phyloP scores from a whole-genome alignment of 2,329 filamentous ascomycete genomes.

The Fusarium sp. region DNA sequence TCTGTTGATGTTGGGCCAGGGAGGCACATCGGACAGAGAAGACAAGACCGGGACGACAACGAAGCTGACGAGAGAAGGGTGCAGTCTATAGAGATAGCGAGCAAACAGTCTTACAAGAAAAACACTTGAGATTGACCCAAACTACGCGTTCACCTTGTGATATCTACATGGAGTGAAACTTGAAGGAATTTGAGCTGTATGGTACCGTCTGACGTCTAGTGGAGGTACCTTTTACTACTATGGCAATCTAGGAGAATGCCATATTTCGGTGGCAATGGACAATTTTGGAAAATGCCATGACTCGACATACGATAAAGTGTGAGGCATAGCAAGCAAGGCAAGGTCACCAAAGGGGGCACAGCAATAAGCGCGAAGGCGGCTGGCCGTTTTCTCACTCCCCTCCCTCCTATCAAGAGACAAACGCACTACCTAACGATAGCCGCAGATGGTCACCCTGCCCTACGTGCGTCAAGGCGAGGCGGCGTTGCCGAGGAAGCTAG shows the following conservation, averaged over 20 bases:
- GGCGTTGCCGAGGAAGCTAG: conserved; percentile 23
- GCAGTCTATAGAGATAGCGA: conserved; percentile 29
- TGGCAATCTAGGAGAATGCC: conserved; percentile 35
- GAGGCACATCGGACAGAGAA: conserved; percentile 5
- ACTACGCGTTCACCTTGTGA: background rate
- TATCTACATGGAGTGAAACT: background rate
- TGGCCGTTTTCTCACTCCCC: conserved; percentile 31
- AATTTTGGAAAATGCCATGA: conserved; percentile 21
- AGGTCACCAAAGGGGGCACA: conserved; percentile 16
- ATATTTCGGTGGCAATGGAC: conserved; percentile 19
- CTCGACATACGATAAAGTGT: conserved; percentile 6
- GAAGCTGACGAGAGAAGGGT: conserved; percentile 22
- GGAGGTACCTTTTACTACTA: background rate
- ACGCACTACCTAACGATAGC: conserved; percentile 25
- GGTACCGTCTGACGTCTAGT: background rate
- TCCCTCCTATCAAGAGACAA: conserved; percentile 3
- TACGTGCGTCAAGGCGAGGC: conserved; percentile 9
- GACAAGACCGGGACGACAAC: conserved; percentile 24
- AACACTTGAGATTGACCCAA: conserved; percentile 27
- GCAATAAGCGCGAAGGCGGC: conserved; percentile 41
- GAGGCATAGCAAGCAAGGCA: background rate
- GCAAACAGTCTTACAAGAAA: conserved; percentile 28
- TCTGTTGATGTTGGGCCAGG: conserved; percentile 31
- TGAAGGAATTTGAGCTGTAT: background rate
- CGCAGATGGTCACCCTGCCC: conserved; percentile 22